Evolutionary conservation across 2,329 filamentous ascomycete species (phyloP).

Genomic region (Cordyceps javanica): DNA sequence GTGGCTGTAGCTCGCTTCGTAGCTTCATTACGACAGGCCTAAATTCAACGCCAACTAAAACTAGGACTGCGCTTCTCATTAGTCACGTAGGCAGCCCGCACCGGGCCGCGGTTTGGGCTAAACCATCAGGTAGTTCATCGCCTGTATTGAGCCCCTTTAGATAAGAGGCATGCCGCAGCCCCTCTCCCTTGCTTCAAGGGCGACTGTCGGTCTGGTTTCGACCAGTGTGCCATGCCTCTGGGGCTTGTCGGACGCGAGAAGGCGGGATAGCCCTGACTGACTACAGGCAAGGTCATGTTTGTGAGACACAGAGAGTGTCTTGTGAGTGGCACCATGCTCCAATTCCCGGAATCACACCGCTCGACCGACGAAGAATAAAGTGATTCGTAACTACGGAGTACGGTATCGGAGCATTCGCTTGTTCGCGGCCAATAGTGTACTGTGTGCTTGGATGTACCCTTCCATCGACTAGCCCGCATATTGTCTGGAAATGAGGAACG

Average conservation of each 20-base stretch:
- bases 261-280: not conserved
- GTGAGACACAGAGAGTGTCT: not conserved
- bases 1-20: conserved; percentile 9
- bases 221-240: not conserved
- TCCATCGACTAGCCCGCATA: not conserved
- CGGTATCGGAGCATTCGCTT: not conserved
- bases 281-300: not conserved
- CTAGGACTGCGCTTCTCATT: not conserved
- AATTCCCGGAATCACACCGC: not conserved
- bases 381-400: not conserved
- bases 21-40: not conserved
- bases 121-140: no score
- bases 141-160: no score
- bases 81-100: no score
- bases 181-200: not conserved
- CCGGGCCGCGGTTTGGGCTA: no score
- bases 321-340: not conserved
- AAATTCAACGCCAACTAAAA: not conserved
- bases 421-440: not conserved
- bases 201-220: not conserved
- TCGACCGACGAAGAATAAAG: not conserved
- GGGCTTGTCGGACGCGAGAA: not conserved
- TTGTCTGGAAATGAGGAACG: not conserved
- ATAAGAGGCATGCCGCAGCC: not conserved
- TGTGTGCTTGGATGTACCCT: not conserved